phyloP scores from a whole-genome alignment of 139 green algal species.

The Chlamydomonas sphaeroides region DNA sequence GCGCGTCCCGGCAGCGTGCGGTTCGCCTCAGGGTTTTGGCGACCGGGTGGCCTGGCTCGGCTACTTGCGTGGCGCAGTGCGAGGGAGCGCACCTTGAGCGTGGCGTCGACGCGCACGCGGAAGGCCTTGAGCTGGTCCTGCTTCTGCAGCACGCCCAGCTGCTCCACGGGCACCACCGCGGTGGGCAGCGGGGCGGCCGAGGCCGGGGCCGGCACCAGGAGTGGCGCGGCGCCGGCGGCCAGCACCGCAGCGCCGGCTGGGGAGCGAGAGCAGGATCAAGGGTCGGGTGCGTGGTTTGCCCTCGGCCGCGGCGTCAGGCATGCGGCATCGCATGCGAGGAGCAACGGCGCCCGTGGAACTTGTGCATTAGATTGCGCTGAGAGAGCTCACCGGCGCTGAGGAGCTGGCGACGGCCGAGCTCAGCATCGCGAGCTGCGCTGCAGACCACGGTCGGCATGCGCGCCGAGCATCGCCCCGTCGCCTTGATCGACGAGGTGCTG shows the following conservation, averaged over 20 bases:
- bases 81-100: constrained; percentile 34
- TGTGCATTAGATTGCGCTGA: no score
- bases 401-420: constrained; percentile 4
- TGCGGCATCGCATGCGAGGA: no score
- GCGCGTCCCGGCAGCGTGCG: no score
- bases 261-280: no score
- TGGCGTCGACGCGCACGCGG: constrained; percentile 24
- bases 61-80: no score
- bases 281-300: no score
- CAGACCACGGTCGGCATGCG: background rate
- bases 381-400: constrained; percentile 6
- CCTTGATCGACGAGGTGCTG: background rate
- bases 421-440: constrained; percentile 2
- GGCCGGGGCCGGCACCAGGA: background rate
- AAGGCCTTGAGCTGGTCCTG: constrained; percentile 50
- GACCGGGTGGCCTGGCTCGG: no score
- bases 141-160: constrained; percentile 46
- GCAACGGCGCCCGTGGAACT: no score
- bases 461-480: background rate
- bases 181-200: constrained; percentile 2
- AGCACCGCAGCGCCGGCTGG: constrained; percentile 21
- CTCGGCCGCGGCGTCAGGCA: no score
- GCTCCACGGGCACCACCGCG: constrained; percentile 16
- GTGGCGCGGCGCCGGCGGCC: background rate
- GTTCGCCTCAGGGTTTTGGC: no score